These are phyloP conservation scores for Trypanosoma grayi DNA, from an alignment of 208 protist species.

Conservation along the genomic window DNA sequence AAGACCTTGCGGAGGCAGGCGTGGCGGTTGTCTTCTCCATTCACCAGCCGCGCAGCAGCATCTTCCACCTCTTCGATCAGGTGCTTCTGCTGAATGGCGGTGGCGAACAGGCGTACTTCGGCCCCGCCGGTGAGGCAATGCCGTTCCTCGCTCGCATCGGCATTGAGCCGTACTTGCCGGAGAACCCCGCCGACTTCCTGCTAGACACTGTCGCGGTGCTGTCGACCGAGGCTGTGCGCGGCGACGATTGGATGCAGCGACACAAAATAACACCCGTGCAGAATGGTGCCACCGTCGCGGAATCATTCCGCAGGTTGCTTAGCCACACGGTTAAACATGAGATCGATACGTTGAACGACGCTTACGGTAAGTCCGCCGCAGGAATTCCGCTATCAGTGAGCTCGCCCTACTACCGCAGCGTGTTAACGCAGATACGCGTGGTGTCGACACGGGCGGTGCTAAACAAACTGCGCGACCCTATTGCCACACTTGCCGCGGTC, in stretches of 20 bases:
- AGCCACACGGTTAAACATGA: conserved; percentile 21
- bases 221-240: conserved; percentile 14
- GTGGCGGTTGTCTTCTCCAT: conserved; percentile 72
- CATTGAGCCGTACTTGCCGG: conserved; percentile 25
- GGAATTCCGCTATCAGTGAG: neutral
- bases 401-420: conserved; percentile 34
- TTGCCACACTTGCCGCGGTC: conserved; percentile 42
- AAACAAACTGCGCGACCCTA: conserved; percentile 59
- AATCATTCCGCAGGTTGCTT: conserved; percentile 40
- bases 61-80: conserved; percentile 62
- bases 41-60: conserved; percentile 65
- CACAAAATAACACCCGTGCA: conserved; percentile 3
- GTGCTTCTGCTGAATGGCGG: conserved; percentile 74
- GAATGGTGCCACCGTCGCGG: conserved; percentile 43
- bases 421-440: conserved; percentile 47
- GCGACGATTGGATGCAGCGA: neutral
- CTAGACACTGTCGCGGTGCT: conserved; percentile 56
- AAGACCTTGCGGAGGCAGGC: conserved; percentile 35
- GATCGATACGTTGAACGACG: conserved; percentile 10
- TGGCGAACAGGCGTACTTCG: conserved; percentile 85
- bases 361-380: neutral
- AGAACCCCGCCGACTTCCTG: conserved; percentile 88
- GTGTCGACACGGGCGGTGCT: conserved; percentile 52
- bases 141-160: conserved; percentile 66
- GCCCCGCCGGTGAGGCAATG: conserved; percentile 44